Conservation (phyloP, 371 early-diverging fungal species). For the Apophysomyces elegans region DNA sequence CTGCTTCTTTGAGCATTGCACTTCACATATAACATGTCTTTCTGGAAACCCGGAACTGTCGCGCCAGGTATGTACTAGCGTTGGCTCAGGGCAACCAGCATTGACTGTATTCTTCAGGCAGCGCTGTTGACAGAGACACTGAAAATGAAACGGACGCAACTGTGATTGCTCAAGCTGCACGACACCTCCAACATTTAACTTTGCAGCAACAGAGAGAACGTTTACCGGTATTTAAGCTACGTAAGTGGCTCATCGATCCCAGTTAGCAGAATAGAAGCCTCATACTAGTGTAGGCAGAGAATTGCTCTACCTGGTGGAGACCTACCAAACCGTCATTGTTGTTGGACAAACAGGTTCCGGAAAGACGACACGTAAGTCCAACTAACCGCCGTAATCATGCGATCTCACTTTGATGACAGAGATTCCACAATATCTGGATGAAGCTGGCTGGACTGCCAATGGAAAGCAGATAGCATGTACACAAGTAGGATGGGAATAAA, state of each 20-base stretch:
- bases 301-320: slow-evolving; percentile 64
- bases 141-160: slow-evolving; percentile 61
- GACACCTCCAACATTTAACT: slow-evolving; percentile 49
- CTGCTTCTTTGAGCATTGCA: not conserved
- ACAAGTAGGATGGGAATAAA: slow-evolving; percentile 36
- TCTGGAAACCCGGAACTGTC: slow-evolving; percentile 71
- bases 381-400: not conserved
- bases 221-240: slow-evolving; percentile 63
- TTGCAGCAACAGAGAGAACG: slow-evolving; percentile 60
- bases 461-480: slow-evolving; percentile 81
- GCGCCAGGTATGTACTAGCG: slow-evolving; percentile 57
- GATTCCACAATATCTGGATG: slow-evolving; percentile 81
- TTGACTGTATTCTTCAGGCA: slow-evolving; percentile 44
- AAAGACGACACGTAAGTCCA: slow-evolving; percentile 78
- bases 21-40: slow-evolving; percentile 42
- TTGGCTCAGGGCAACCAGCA: not conserved
- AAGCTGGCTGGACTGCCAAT: slow-evolving; percentile 66
- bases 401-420: slow-evolving; percentile 37
- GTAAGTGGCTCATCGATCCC: slow-evolving; percentile 28
- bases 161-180: slow-evolving; percentile 48
- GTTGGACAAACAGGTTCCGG: slow-evolving; percentile 63
- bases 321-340: slow-evolving; percentile 71
- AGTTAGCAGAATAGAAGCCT: not conserved
- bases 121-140: slow-evolving; percentile 66
- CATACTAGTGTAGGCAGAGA: slow-evolving; percentile 42